phyloP scores from a whole-genome alignment of 179 eudicot genomes.

The Spinacia oleracea region DNA sequence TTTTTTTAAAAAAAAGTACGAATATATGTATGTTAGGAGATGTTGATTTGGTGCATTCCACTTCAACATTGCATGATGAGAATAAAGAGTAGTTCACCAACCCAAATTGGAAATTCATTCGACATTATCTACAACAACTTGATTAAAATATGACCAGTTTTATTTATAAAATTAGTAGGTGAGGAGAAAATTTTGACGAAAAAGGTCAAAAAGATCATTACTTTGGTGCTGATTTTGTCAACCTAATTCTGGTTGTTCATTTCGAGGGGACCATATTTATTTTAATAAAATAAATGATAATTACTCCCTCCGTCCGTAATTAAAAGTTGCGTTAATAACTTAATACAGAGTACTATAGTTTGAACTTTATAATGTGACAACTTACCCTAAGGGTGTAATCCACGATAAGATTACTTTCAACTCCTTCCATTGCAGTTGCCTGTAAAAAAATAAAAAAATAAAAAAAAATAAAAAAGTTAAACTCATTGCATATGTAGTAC shows the following conservation, averaged over 20 bases:
- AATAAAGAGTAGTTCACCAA: conserved; percentile 33
- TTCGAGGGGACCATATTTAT: not conserved
- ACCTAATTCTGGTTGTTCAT: conserved; percentile 9
- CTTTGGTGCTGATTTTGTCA: conserved; percentile 19
- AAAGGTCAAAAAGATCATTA: conserved; percentile 8
- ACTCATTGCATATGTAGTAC: not conserved
- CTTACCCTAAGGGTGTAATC: conserved; percentile 83
- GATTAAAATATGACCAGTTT: not conserved
- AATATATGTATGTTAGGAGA: not conserved
- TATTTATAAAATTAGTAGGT: conserved; percentile 10
- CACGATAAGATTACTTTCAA: conserved; percentile 77
- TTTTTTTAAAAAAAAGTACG: too few relatives aligned
- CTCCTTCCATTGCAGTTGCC: conserved; percentile 91
- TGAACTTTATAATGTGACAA: not conserved
- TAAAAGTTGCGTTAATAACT: too few relatives aligned
- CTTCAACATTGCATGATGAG: conserved; percentile 15
- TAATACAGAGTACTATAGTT: not conserved
- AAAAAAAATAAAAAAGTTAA: too few relatives aligned
- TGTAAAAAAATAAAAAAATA: conserved; percentile 33
- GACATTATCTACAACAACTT: not conserved
- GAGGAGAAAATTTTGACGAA: conserved; percentile 13
- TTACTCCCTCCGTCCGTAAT: too few relatives aligned
- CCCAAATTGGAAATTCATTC: conserved; percentile 14
- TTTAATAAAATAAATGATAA: too few relatives aligned
- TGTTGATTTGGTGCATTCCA: conserved; percentile 2